Base-by-base conservation (phyloP, 164 flowering plant species). In the Umbellularia californica region DNA sequence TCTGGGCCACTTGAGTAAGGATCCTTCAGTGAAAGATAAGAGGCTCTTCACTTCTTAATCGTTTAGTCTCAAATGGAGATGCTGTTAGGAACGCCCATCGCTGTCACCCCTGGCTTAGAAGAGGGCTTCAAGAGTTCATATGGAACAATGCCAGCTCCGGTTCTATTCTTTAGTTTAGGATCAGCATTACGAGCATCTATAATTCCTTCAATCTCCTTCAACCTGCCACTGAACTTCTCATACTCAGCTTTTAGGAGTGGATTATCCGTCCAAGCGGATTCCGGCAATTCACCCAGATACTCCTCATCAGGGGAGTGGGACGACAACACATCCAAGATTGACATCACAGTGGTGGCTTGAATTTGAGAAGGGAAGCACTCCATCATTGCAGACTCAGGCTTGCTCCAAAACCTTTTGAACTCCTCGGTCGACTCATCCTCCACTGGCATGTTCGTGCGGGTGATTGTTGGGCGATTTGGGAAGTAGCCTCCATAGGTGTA, bases 291-390 rank as follows among this genome's bases (percentile, higher is more conserved):
- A 1, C 88, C 88, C 12, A 85, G 9, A 58, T 85, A 85, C 78
- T 85, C 85, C 68, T 83, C 88, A 27, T 83, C 87, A 0, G 80
- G 78, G 1, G 87, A 85, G 68, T 85, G 87, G 11, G 58, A 73
- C 17, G 88, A 85, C 33, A 85, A 68, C 27, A 80, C 78, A 23
- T 83, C 81, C 65, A 83, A 67, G 5, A 83, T 64, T 1, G 84
- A 77, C 86, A 85, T 85, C 28, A 85, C 79, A 25, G n/a, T 70
- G 3, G 85, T 76, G 0, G 86, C 85, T 52, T 85, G 88, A 15
- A 76, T 23, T 60, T 82, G 82, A 3, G 84, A 77, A 14, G 88
- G 84, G 60, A 82, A 76, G 23, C 78, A 55, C 27, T 58, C 17
- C 58, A 85, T 28, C 12, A 85, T 66, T 13, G 75, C 50, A 1